Evolutionary conservation across 176 grass and related monocot genomes (phyloP), one percentile per base, ranked within the genome.

Genomic region (Elymus sibiricus): DNA sequence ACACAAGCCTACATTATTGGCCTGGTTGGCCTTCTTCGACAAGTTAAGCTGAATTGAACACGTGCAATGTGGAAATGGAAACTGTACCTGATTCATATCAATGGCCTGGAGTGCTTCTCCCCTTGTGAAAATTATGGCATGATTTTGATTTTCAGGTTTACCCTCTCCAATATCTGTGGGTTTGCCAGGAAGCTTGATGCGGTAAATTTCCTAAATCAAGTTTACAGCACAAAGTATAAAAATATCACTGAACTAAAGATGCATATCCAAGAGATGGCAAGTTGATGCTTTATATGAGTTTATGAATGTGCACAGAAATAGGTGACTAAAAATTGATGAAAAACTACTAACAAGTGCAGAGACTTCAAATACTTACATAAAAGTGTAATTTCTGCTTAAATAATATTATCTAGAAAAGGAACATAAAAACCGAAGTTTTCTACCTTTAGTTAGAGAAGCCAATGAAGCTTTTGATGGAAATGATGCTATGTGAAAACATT

Each of bases 131-230:
- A 99, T 90, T 87, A 99, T 99, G 39, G 97, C 94, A 90, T 99
- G 97, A 86, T 99, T 99, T 82, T 99, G 94, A 79, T 99, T 99
- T 94, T 99, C 97, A 90, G 92, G 97, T 91, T 99, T 94, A 55
- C 94, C 96, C 86, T 96, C 97, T 77, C 97, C 97, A 84, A 99
- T 87, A 60, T 86, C 92, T 81, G 79, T 99, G 21, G 97, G 97
- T 78, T 43, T 96, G 29, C 94, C 94, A 3, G 97, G 97, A 72
- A 99, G 97, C 82, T 92, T 99, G 79, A 99, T 96, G 77, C 97
- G 97, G 75, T 99, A 99, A 88, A 99, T 95, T 96, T 96, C 97
- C 97, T 96, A 82, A 63, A 89, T 73, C 28, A 43, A 31, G 24
- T 73, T 87, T 38, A 81, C 26, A 78, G 11, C 8, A 21, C 14